Conservation (phyloP, 495 filamentous ascomycete species). For the Trichoderma parareesei region DNA sequence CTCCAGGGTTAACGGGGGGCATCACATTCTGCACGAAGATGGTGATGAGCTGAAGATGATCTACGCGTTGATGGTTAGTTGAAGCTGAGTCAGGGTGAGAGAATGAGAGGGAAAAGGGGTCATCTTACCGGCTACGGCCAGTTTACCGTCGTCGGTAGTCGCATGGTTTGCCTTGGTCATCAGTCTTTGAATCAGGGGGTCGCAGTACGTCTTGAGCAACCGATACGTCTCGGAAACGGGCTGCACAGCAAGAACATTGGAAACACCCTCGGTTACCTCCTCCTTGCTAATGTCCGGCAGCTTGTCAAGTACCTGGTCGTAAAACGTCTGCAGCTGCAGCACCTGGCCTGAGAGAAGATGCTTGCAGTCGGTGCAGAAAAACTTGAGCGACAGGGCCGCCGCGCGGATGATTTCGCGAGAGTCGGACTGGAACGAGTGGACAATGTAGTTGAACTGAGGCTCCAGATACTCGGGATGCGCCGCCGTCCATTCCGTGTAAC, state of each 20-base stretch:
- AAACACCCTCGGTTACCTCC: conserved; percentile 91
- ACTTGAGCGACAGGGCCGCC: conserved; percentile 89
- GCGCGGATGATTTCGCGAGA: conserved; percentile 85
- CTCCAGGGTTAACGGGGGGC: conserved; percentile 62
- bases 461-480: conserved; percentile 87
- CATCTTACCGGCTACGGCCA: conserved; percentile 65
- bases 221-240: conserved; percentile 69
- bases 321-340: conserved; percentile 79
- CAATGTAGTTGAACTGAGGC: conserved; percentile 88
- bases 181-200: conserved; percentile 78
- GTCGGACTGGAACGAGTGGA: conserved; percentile 74
- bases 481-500: conserved; percentile 97
- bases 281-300: conserved; percentile 81
- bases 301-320: conserved; percentile 75
- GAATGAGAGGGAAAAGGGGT: not conserved
- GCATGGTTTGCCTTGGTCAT: conserved; percentile 83
- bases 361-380: conserved; percentile 91
- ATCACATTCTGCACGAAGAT: conserved; percentile 75
- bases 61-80: conserved; percentile 30
- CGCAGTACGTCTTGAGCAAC: conserved; percentile 85
- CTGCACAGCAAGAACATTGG: conserved; percentile 80
- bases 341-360: conserved; percentile 73
- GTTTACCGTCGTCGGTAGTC: conserved; percentile 66
- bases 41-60: conserved; percentile 85
- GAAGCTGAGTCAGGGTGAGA: not conserved